Base-by-base conservation (phyloP, 169 alveolate genomes). In the Plasmodium gonderi region DNA sequence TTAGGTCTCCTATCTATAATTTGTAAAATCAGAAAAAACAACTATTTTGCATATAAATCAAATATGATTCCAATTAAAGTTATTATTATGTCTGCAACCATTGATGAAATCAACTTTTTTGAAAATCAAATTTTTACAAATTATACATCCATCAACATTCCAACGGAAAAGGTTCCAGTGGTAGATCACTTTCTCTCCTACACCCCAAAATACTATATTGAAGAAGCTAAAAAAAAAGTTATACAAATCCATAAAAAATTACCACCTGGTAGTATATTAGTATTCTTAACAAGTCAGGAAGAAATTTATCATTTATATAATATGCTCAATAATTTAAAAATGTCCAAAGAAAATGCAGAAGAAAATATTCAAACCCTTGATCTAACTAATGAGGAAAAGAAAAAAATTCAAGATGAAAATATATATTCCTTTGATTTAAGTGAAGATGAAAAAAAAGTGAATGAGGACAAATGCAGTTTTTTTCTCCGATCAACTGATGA, bases 71-170 rank as follows among this genome's bases (percentile, higher is more conserved):
- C 99, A 42, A 90, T 97, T 29, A 98, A 99, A 92, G 94, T 99
- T 95, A 97, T 99, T 64, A 98, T 99, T 67, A 99, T 99, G 99
- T 97, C 99, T 47, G 99, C 99, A n/a, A 99, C 99, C 7, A 94
- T 96, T 47, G 60, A 93, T 45, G 96, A 90, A n/a, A 96, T 81
- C 36, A 95, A 91, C 42, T 90, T 96, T 91, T 77, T 95, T 90
- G 94, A 91, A 38, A 74, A 92, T 69, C 72, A 94, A 49, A 81
- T 95, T 14, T 96, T 95, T 68, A 69, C 83, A 68, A 83, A 92
- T 64, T 64, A 68, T 64, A 79, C 81, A n/a, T 74, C 95, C n/a
- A 74, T 89, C 29, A 95, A 96, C 67, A 91, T 95, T 8, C 80
- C 96, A 49, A 93, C 97, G 2, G 90, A 90, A 45, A 87, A 92